Conservation (phyloP, 176 grass and related monocot genomes). For the Juncus inflexus region DNA sequence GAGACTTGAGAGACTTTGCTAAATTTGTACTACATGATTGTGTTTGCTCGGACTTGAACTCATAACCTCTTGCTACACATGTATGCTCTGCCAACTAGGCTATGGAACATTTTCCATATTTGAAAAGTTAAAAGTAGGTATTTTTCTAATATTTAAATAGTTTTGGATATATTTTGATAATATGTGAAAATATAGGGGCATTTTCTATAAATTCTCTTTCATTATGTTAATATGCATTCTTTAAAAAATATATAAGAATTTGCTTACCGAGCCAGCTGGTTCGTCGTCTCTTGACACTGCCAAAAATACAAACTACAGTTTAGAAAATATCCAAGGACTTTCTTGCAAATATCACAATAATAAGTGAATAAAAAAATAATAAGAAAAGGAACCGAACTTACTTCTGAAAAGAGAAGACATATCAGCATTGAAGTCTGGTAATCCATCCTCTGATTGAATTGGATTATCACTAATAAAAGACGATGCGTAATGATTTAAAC, state of each 20-base stretch:
- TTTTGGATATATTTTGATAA: too few species aligned
- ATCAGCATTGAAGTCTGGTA: conserved; percentile 48
- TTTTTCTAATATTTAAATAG: too few species aligned
- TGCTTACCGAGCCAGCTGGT: conserved; percentile 38
- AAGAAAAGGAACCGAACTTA: conserved; percentile 14
- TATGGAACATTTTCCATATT: too few species aligned
- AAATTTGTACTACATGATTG: too few species aligned
- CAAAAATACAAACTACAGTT: conserved; percentile 4
- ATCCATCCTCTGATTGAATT: not conserved
- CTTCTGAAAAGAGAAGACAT: conserved; percentile 41
- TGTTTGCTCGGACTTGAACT: too few species aligned
- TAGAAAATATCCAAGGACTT: not conserved
- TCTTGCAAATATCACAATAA: not conserved
- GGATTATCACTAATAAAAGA: conserved; percentile 50
- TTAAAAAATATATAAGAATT: not conserved
- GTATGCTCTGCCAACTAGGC: too few species aligned
- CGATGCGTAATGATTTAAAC: conserved; percentile 72
- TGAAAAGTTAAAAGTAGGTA: too few species aligned
- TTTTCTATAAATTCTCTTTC: too few species aligned
- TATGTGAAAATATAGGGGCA: too few species aligned
- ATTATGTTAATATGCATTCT: too few species aligned
- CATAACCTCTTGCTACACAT: too few species aligned
- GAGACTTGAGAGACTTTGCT: too few species aligned
- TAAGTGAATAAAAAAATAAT: not conserved
- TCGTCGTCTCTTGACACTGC: conserved; percentile 47